A percentile compares a stretch with the other conserved stretches of the same genome.
These are phyloP conservation scores for Golovinomyces cichoracearum DNA, from an alignment of 2,329 filamentous ascomycete species.

Conservation along the genomic window DNA sequence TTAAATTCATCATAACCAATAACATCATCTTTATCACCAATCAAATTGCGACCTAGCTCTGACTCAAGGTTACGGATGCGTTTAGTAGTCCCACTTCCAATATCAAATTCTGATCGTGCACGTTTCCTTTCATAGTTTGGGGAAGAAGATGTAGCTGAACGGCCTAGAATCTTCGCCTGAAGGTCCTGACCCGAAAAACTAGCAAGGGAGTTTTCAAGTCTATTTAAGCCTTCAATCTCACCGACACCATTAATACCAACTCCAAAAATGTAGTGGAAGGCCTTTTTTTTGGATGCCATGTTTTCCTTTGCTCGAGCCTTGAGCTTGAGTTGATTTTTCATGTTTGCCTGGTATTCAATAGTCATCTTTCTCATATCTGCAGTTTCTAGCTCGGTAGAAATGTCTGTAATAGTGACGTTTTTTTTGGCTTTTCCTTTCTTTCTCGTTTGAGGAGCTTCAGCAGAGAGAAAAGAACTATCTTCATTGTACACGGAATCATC, in stretches of 20 bases:
- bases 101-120: conserved; percentile 2
- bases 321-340: conserved; percentile 22
- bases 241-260: conserved; percentile 29
- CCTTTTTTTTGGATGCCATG: conserved; percentile 33
- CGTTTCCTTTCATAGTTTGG: conserved; percentile 6
- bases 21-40: not conserved
- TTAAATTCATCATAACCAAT: not conserved
- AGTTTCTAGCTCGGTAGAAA: conserved; percentile 26
- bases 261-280: conserved; percentile 32
- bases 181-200: conserved; percentile 32
- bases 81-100: conserved; percentile 12
- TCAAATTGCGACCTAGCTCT: conserved; percentile 14
- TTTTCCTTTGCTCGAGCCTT: conserved; percentile 20
- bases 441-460: conserved; percentile 18
- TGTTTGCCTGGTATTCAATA: conserved; percentile 31
- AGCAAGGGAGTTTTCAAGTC: conserved; percentile 23
- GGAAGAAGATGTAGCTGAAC: not conserved
- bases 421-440: conserved; percentile 15
- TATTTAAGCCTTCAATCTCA: conserved; percentile 18
- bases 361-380: conserved; percentile 30
- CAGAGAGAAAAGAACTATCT: conserved; percentile 16
- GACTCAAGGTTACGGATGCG: conserved; percentile 16
- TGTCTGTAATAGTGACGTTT: conserved; percentile 23
- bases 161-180: conserved; percentile 16
- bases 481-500: conserved; percentile 2